Evolutionary conservation across 2,329 filamentous ascomycete species (phyloP), one percentile per base, ranked within the genome.

Genomic region (Pseudocercospora pini-densiflorae): DNA sequence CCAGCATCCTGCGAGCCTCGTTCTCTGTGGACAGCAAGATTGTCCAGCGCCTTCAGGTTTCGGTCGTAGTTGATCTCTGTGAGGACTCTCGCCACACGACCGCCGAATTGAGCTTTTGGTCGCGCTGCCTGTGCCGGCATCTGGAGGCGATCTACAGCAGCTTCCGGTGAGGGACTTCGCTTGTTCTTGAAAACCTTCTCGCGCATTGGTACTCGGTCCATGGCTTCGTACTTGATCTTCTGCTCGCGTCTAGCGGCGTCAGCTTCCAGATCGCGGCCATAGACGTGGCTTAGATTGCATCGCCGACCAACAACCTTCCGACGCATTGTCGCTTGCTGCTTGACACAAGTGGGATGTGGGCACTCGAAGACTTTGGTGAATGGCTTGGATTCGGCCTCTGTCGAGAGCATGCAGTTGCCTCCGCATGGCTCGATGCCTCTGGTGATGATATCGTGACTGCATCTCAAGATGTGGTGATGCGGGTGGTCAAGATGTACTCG

Each of bases 401-500:
- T 57, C n/a, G 51, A 57, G 6, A 61, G 59, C 8, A 49, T 23
- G 31, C 61, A 60, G 36, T 62, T 64, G n/a, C 21, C 40, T 4
- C 67, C 61, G 45, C 67, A 68, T 16, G 27, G 45, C 31, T 66
- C 61, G 29, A 63, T 31, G 21, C 49, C 36, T 27, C 27, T 16
- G 4, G 65, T 67, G 33, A 43, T 49, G n/a, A 67, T 61, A 36
- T 64, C 61, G 24, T 67, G 65, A 3, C 58, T 57, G 49, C 65
- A 67, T 23, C 23, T 64, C 21, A 67, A 51, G 8, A 57, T 49
- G 40, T 67, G 65, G 27, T 63, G 58, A 9, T 64, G 61, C 23
- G 65, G 61, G 19, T 60, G 65, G 10, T 24, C 10, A 16, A 53
- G 31, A 40, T 64, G 61, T 16, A 36, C 55, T 6, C 10, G 16